Evolutionary conservation across 2,329 filamentous ascomycete species (phyloP).

Genomic region (Tolypocladium tropicale): DNA sequence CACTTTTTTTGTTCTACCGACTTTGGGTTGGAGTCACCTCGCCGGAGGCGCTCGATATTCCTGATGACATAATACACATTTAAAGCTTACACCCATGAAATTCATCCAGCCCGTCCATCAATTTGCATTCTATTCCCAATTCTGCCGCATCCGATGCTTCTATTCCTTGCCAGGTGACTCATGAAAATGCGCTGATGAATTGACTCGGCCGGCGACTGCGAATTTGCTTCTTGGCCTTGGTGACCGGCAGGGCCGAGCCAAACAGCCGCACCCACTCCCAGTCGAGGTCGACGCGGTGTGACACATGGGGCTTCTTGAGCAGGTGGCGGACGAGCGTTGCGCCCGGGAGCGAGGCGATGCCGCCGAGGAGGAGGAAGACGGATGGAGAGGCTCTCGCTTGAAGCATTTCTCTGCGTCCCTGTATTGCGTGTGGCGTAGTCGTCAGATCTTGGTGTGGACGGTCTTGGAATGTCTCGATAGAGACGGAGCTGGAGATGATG

Average conservation of each 20-base stretch:
- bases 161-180: background rate
- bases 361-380: background rate
- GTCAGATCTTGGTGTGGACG: background rate
- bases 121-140: too few species aligned
- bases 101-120: too few species aligned
- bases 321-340: background rate
- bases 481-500: background rate
- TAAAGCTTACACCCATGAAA: background rate
- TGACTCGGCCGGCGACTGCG: background rate
- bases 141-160: background rate
- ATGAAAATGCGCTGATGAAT: background rate
- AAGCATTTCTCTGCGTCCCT: background rate
- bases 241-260: background rate
- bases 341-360: background rate
- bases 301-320: background rate
- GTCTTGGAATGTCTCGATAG: background rate
- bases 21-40: background rate
- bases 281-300: background rate
- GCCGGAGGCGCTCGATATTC: background rate
- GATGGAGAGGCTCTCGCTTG: background rate
- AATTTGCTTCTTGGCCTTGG: background rate
- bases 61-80: background rate
- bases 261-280: background rate
- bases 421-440: too few species aligned
- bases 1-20: conserved; percentile 3